Base-by-base conservation (phyloP, 2,329 filamentous ascomycete species). In the Rhynchosporium graminicola region DNA sequence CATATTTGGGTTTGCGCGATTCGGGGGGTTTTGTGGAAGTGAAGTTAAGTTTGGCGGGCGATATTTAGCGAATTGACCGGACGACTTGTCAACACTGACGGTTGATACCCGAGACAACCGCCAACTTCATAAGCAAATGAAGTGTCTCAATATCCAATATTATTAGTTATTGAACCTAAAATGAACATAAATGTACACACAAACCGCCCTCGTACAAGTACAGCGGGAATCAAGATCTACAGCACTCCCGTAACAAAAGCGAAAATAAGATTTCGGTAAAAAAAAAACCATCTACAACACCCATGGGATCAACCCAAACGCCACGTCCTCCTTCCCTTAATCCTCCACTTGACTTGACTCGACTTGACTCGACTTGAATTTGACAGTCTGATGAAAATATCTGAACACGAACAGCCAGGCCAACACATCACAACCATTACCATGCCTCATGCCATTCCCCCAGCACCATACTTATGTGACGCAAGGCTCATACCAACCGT, bases 291-390 rank as follows among this genome's bases (percentile, higher is more conserved):
- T 60, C 46, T 52, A 60, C 57, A 54, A 42, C 54, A 57, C 54
- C 57, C 28, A 36, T 45, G 57, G 46, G 56, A 50, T 58, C 56
- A 58, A 58, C 56, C 56, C 56, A 58, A 42, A 55, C 31, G 56
- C 46, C 56, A 3, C 45, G 4, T 26, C 15, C 28, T 36, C 42
- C 9, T 9, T 13, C 57, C 9, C 31, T 15, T 38, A 12, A 42
- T 6, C 56, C 56, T 38, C 31, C 4, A 43, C 8, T 40, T 20
- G 29, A 42, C 54, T 36, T 10, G 29, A 57, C n/a, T 9, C 9
- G 29, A 42, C 54, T 36, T 10, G 29, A 57, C n/a, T 9, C 9
- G 29, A 42, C 54, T 36, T 10, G 29, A 47, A 7, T n/a, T 5
- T 52, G 29, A 10, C 31, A 40, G 51, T 28, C 26, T 42, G 51